phyloP scores from a whole-genome alignment of 2,329 filamentous ascomycete species.

The Pseudogymnoascus sp. region DNA sequence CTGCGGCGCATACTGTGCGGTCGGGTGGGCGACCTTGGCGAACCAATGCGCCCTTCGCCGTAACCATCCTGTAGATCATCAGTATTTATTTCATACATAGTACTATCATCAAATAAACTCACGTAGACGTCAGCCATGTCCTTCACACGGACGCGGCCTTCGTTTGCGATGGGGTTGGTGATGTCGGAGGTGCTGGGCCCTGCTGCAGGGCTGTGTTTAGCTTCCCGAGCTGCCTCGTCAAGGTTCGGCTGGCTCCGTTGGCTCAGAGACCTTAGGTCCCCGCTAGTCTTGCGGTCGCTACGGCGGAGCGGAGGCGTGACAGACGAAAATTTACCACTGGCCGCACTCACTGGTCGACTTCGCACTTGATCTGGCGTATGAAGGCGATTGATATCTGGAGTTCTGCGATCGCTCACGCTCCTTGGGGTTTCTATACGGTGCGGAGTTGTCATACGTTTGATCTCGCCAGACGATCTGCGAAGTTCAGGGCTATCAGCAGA shows the following conservation, averaged over 20 bases:
- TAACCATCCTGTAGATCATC: conserved; percentile 65
- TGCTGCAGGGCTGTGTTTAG: conserved; percentile 39
- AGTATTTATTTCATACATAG: neutral
- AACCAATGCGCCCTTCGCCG: conserved; percentile 78
- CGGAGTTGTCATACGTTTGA: conserved; percentile 1
- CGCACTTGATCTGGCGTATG: conserved; percentile 23
- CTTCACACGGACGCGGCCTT: conserved; percentile 74
- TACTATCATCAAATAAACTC: conserved; percentile 40
- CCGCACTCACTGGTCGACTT: conserved; percentile 3
- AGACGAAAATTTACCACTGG: conserved; percentile 27
- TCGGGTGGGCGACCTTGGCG: conserved; percentile 84
- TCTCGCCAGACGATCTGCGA: conserved; percentile 4
- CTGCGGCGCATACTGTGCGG: conserved; percentile 93
- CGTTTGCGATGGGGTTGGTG: conserved; percentile 73
- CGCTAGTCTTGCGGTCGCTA: conserved; percentile 58
- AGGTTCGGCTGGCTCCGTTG: conserved; percentile 40
- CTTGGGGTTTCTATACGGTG: conserved; percentile 6
- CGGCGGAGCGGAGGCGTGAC: conserved; percentile 64
- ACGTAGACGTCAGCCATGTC: conserved; percentile 93
- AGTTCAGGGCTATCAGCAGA: neutral
- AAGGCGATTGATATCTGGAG: conserved; percentile 26
- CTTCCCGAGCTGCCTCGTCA: conserved; percentile 26
- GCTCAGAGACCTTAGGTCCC: conserved; percentile 65
- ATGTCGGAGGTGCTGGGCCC: conserved; percentile 39
- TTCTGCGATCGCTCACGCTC: conserved; percentile 16